Percentiles rank a stretch among this genome's conserved stretches.
Conservation (phyloP, 2,329 filamentous ascomycete genomes). For the Apiospora phragmitis region DNA sequence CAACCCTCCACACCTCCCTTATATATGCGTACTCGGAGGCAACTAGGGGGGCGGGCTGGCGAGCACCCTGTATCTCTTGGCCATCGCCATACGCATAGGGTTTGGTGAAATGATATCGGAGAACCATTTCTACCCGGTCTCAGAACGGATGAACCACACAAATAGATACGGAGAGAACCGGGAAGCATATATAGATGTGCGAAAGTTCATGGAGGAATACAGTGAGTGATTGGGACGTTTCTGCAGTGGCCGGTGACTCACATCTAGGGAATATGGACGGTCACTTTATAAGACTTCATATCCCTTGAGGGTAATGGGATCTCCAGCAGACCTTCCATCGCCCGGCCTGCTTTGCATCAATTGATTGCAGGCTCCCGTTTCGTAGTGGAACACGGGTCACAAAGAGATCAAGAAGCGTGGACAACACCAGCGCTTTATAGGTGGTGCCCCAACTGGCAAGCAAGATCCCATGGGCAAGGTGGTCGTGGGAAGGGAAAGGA, state of each 20-base stretch:
- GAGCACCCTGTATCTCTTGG: not conserved
- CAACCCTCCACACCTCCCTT: not conserved
- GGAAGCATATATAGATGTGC: not conserved
- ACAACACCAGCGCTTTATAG: not conserved
- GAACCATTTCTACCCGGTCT: not conserved
- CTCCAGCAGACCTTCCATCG: not conserved
- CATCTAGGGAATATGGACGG: not conserved
- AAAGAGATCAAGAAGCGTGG: not conserved
- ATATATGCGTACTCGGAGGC: too few species aligned
- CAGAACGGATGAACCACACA: too few species aligned
- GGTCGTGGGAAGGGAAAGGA: not conserved
- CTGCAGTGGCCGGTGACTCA: not conserved
- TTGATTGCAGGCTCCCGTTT: not conserved
- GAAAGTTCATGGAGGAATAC: not conserved
- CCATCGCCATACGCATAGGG: not conserved
- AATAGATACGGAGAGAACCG: not conserved
- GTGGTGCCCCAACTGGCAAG: not conserved
- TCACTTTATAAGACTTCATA: not conserved
- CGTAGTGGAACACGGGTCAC: not conserved
- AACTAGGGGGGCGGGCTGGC: too few species aligned
- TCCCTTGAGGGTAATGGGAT: not conserved
- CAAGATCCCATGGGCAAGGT: not conserved
- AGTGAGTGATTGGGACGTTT: not conserved
- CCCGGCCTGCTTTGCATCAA: not conserved
- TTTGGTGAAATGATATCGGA: not conserved